Conservation (phyloP, 805 yeast genomes). For the Pichia nanzhaoensis region DNA sequence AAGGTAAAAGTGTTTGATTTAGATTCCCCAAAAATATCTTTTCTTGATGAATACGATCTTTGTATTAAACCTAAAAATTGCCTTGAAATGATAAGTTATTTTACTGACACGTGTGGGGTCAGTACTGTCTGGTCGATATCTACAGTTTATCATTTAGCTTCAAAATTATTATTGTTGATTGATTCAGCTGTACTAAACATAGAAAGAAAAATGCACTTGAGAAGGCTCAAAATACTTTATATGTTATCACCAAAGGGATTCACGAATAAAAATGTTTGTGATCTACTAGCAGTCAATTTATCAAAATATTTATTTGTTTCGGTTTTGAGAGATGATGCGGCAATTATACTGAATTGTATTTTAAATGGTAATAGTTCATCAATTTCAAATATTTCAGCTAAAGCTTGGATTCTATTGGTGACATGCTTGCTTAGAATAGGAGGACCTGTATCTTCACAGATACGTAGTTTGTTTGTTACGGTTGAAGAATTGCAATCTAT, state of each 20-base stretch:
- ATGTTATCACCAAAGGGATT: conserved; percentile 21
- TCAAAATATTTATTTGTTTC: conserved; percentile 16
- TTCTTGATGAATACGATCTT: conserved; percentile 17
- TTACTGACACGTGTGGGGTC: conserved; percentile 7
- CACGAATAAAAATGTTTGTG: conserved; percentile 16
- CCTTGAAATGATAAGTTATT: conserved; percentile 9
- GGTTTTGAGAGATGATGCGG: conserved; percentile 23
- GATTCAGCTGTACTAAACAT: conserved; percentile 18
- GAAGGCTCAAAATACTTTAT: conserved; percentile 35
- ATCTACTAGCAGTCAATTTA: conserved; percentile 6
- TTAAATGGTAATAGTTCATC: conserved; percentile 4
- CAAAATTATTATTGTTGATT: conserved; percentile 28
- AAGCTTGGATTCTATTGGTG: background rate
- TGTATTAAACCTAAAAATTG: conserved; percentile 10
- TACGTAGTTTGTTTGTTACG: background rate
- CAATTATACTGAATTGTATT: conserved; percentile 21
- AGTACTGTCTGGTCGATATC: conserved; percentile 32
- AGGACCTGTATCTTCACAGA: background rate
- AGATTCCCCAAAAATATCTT: conserved; percentile 2
- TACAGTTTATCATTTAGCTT: conserved; percentile 32
- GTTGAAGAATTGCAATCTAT: background rate
- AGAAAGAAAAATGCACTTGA: conserved; percentile 24
- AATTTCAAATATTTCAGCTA: background rate
- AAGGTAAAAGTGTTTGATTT: background rate
- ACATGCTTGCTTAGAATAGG: background rate